A percentile compares a stretch with the other conserved stretches of the same genome.
Evolutionary conservation across 805 yeast species (phyloP).

Genomic region (Cyberlindnera misumaiensis): DNA sequence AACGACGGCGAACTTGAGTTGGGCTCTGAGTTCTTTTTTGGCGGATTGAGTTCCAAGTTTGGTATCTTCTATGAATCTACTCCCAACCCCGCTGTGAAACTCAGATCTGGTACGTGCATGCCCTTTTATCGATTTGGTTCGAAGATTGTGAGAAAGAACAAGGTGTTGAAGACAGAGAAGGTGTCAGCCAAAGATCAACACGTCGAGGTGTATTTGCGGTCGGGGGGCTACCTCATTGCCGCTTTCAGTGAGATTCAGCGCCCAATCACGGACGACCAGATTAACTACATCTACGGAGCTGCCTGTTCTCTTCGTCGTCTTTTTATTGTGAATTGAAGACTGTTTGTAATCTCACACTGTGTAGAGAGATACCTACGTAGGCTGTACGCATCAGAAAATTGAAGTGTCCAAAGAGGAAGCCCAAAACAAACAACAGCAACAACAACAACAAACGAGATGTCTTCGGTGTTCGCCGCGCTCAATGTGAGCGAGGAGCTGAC

Average conservation of each 20-base stretch:
- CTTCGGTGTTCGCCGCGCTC: slow-evolving; percentile 59
- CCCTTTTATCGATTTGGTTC: slow-evolving; percentile 42
- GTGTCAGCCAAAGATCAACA: slow-evolving; percentile 7
- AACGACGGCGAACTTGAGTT: slow-evolving; percentile 20
- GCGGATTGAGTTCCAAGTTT: slow-evolving; percentile 43
- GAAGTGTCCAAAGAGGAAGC: too few species aligned
- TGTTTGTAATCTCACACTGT: background rate
- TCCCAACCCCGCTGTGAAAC: slow-evolving; percentile 23
- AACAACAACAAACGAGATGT: slow-evolving; percentile 32
- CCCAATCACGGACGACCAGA: slow-evolving; percentile 28
- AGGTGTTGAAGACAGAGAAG: slow-evolving; percentile 15
- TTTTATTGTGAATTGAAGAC: slow-evolving; percentile 23
- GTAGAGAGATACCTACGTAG: too few species aligned
- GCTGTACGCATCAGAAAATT: too few species aligned
- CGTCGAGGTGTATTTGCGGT: slow-evolving; percentile 39
- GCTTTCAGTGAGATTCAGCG: slow-evolving; percentile 32
- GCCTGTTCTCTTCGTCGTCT: slow-evolving; percentile 42
- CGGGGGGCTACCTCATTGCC: slow-evolving; percentile 48
- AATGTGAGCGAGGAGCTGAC: slow-evolving; percentile 71
- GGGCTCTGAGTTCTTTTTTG: slow-evolving; percentile 33
- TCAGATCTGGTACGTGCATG: slow-evolving; percentile 44
- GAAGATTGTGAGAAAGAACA: slow-evolving; percentile 35
- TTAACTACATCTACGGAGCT: slow-evolving; percentile 40
- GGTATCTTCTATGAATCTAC: slow-evolving; percentile 39
- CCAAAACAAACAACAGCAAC: too few species aligned